phyloP scores from a whole-genome alignment of 306 rosid genomes.

The Cucurbita moschata region DNA sequence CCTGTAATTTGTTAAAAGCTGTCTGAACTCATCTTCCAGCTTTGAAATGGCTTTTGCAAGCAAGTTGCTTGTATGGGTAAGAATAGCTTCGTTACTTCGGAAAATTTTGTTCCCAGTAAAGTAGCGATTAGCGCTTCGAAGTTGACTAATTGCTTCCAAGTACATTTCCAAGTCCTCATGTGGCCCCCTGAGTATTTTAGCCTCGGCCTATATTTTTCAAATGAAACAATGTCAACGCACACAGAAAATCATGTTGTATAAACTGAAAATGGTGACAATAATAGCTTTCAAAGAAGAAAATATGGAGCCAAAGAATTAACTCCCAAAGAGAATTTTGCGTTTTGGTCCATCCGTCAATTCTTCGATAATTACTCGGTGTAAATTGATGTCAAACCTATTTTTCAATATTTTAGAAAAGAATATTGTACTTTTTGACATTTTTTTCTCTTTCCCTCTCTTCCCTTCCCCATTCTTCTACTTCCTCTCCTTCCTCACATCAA shows the following conservation, averaged over 20 bases:
- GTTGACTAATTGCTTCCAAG: constrained; percentile 70
- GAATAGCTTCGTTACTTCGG: constrained; percentile 41
- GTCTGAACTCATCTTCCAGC: constrained; percentile 86
- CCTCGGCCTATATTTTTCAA: constrained; percentile 62
- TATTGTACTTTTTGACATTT: too few relatives aligned
- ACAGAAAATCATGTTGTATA: not conserved
- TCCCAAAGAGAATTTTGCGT: too few relatives aligned
- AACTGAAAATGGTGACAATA: not conserved
- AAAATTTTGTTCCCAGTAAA: constrained; percentile 50
- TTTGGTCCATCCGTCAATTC: too few relatives aligned
- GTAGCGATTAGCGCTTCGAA: constrained; percentile 42
- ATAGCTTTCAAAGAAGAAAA: not conserved
- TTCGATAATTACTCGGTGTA: too few relatives aligned
- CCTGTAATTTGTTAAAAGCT: constrained; percentile 79
- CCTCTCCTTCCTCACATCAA: too few relatives aligned
- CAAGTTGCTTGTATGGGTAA: constrained; percentile 60
- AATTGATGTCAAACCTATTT: too few relatives aligned
- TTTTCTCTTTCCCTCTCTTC: too few relatives aligned
- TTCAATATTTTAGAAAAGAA: too few relatives aligned
- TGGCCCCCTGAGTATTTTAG: constrained; percentile 85
- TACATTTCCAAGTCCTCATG: constrained; percentile 93
- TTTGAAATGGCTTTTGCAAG: constrained; percentile 82
- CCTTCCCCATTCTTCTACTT: too few relatives aligned
- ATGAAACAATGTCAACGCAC: not conserved
- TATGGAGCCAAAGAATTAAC: not conserved